Conservation (phyloP, 352 stramenopile genomes). For the Phytophthora lateralis region DNA sequence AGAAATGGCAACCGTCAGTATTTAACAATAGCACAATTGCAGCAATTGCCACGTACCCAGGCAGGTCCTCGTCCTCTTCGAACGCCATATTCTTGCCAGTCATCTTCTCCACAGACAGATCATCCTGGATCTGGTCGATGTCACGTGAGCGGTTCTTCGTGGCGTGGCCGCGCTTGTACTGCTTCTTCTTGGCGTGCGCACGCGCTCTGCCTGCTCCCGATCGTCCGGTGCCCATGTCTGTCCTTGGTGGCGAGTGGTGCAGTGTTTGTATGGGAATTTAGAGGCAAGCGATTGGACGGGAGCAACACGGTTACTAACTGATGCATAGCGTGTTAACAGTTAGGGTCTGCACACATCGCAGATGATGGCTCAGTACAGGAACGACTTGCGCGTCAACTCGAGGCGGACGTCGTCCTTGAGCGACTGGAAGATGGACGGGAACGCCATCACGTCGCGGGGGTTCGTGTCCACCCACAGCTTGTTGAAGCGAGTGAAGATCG, state of each 20-base stretch:
- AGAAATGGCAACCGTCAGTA: conserved; percentile 5
- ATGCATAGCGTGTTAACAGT: conserved; percentile 21
- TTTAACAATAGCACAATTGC: not conserved
- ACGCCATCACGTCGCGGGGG: conserved; percentile 85
- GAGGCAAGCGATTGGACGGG: conserved; percentile 22
- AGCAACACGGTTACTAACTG: conserved; percentile 27
- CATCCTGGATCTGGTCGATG: conserved; percentile 90
- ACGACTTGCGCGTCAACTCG: conserved; percentile 64
- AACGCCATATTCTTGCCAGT: conserved; percentile 69
- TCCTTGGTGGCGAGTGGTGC: conserved; percentile 5
- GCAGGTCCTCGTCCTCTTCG: conserved; percentile 85
- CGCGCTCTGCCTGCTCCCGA: conserved; percentile 64
- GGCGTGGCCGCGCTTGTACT: conserved; percentile 84
- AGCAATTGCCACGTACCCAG: conserved; percentile 50
- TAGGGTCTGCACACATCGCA: conserved; percentile 26
- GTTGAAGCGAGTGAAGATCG: conserved; percentile 85
- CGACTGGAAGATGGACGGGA: conserved; percentile 81
- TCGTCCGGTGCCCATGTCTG: conserved; percentile 41
- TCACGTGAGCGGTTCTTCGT: conserved; percentile 84
- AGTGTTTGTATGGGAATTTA: conserved; percentile 25
- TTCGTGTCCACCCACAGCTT: conserved; percentile 84
- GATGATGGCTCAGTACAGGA: conserved; percentile 56
- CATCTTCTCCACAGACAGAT: conserved; percentile 66
- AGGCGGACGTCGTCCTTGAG: conserved; percentile 72
- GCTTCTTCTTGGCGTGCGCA: conserved; percentile 85